These are phyloP conservation scores for Anthostomella pinea DNA, from an alignment of 2,329 filamentous ascomycete species.

Conservation along the genomic window DNA sequence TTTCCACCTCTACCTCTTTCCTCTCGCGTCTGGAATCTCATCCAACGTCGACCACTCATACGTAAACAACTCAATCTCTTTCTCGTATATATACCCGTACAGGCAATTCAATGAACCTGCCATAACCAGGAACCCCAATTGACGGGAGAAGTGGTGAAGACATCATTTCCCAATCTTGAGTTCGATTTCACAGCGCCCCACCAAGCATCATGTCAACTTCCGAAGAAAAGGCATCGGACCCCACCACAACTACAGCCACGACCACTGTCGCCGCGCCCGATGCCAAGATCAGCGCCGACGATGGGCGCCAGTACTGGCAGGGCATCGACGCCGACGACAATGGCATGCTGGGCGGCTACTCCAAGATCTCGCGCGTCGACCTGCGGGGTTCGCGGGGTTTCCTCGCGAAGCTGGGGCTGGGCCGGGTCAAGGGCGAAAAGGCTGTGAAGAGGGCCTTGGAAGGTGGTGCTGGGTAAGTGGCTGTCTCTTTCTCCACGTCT, in stretches of 20 bases:
- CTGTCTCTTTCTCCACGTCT: not conserved
- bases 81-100: too few relatives aligned
- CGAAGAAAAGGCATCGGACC: slow-evolving; percentile 1
- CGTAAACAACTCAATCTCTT: too few relatives aligned
- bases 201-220: slow-evolving; percentile 12
- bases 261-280: slow-evolving; percentile 10
- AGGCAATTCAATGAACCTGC: too few relatives aligned
- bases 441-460: slow-evolving; percentile 33
- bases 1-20: too few relatives aligned
- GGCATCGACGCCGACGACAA: slow-evolving; percentile 45
- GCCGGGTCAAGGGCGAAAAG: slow-evolving; percentile 32
- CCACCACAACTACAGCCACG: not conserved
- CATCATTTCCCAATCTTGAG: too few relatives aligned
- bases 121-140: not conserved
- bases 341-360: slow-evolving; percentile 77
- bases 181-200: too few relatives aligned
- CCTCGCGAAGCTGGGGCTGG: slow-evolving; percentile 62
- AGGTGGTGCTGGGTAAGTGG: slow-evolving; percentile 40
- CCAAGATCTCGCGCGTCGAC: slow-evolving; percentile 65
- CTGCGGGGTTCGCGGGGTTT: slow-evolving; percentile 69
- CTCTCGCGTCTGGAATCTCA: too few relatives aligned
- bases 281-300: slow-evolving; percentile 24
- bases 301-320: slow-evolving; percentile 47
- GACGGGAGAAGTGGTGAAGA: too few relatives aligned
- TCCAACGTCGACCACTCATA: too few relatives aligned